A percentile compares a stretch with the other conserved stretches of the same genome.
Conservation (phyloP, 2,329 filamentous ascomycete species). For the Botrytis byssoidea region DNA sequence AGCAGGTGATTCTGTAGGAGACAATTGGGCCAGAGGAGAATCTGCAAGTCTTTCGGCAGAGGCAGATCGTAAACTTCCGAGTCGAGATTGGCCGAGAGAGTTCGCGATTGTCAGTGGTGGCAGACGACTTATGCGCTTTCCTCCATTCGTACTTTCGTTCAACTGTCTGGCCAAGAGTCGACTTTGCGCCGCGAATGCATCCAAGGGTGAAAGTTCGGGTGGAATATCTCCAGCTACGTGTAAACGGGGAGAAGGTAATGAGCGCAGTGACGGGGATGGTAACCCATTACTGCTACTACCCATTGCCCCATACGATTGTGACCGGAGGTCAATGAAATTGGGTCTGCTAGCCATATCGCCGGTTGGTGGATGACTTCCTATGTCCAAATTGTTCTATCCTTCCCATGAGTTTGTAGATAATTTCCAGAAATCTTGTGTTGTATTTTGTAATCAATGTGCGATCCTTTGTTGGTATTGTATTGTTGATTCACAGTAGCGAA, state of each 20-base stretch:
- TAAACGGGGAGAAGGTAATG: constrained; percentile 61
- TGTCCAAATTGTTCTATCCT: constrained; percentile 15
- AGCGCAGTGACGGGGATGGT: constrained; percentile 30
- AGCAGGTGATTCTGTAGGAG: constrained; percentile 36
- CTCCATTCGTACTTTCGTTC: constrained; percentile 71
- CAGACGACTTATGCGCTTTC: constrained; percentile 78
- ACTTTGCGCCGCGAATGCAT: constrained; percentile 92
- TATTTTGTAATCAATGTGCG: neutral
- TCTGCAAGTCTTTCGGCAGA: constrained; percentile 54
- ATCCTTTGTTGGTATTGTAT: neutral
- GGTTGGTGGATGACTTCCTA: constrained; percentile 11
- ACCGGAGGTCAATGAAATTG: constrained; percentile 37
- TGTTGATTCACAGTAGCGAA: neutral
- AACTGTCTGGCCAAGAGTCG: constrained; percentile 83
- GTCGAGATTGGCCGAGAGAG: constrained; percentile 74
- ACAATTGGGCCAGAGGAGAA: constrained; percentile 23
- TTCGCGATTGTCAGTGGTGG: constrained; percentile 81
- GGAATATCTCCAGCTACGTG: constrained; percentile 79
- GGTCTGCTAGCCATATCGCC: constrained; percentile 36
- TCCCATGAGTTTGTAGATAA: constrained; percentile 9
- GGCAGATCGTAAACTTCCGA: constrained; percentile 76
- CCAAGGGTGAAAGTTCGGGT: constrained; percentile 87
- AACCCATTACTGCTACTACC: constrained; percentile 28
- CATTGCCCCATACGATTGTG: constrained; percentile 35
- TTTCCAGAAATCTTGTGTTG: neutral